These are phyloP conservation scores for Volvox carteri DNA, from an alignment of 163 green algal genomes.

Conservation along the genomic window DNA sequence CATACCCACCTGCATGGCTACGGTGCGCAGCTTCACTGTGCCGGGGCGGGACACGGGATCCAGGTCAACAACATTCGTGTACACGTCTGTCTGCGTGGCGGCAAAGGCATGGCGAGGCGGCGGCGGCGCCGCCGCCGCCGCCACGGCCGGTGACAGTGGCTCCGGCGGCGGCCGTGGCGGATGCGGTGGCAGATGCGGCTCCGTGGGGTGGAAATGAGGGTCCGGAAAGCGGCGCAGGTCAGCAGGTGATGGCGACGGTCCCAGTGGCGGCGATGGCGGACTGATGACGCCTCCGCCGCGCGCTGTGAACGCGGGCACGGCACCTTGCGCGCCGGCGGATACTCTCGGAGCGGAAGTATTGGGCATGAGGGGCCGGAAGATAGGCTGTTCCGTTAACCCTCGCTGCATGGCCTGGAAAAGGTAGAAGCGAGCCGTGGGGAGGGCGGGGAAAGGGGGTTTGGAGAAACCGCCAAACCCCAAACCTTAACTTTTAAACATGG, in stretches of 20 bases:
- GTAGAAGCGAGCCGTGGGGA: neutral
- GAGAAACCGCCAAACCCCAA: no score
- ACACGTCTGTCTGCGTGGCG: constrained; percentile 53
- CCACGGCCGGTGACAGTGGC: constrained; percentile 17
- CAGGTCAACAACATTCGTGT: constrained; percentile 50
- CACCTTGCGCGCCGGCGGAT: neutral
- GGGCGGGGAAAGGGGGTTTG: no score
- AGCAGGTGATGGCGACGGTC: neutral
- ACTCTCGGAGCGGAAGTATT: neutral
- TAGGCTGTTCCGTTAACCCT: neutral
- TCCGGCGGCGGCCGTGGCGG: neutral
- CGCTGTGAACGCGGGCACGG: constrained; percentile 26
- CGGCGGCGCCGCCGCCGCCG: constrained; percentile 40
- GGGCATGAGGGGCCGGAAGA: constrained; percentile 36
- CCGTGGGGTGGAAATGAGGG: neutral
- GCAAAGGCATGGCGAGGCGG: neutral
- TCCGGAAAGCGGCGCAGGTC: neutral
- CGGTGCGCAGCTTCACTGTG: constrained; percentile 42
- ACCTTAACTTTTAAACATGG: no score
- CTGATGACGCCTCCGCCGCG: neutral
- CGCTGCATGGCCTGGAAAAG: constrained; percentile 37
- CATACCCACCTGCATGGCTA: constrained; percentile 34
- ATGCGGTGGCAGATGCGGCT: neutral
- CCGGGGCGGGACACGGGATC: constrained; percentile 28
- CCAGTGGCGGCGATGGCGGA: neutral